A percentile compares a stretch with the other conserved stretches of the same genome.
These are phyloP conservation scores for Beauveria australis DNA, from an alignment of 2,329 filamentous ascomycete genomes.

Conservation along the genomic window DNA sequence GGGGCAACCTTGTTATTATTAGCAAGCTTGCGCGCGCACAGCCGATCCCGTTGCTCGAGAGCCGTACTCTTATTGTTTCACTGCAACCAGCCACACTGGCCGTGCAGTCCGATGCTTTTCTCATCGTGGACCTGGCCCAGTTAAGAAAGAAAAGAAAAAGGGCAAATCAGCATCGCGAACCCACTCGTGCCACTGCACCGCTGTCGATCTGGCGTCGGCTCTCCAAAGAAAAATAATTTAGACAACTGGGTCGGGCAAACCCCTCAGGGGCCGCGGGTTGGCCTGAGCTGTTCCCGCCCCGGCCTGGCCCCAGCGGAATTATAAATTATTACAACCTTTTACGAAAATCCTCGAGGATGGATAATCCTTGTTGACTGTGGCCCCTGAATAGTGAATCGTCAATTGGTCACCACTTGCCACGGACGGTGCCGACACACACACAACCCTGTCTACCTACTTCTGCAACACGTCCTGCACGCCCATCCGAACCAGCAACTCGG, in stretches of 20 bases:
- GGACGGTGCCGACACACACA: no score
- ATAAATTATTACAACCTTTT: neutral
- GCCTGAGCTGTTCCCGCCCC: neutral
- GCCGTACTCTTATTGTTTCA: neutral
- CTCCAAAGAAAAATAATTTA: neutral
- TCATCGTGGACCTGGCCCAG: neutral
- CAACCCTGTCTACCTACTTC: neutral
- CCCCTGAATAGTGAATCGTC: neutral
- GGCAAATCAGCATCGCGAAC: neutral
- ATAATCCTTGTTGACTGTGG: neutral
- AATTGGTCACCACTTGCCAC: neutral
- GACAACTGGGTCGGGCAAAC: neutral
- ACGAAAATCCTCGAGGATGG: neutral
- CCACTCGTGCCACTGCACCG: neutral
- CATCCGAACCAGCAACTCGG: no score
- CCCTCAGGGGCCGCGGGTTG: neutral
- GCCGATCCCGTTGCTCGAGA: no score
- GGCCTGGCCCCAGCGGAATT: neutral
- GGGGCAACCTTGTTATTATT: no score
- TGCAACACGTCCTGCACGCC: neutral
- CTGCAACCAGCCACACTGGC: neutral
- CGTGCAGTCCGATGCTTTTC: neutral
- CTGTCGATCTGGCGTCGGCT: neutral
- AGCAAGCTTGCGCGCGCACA: no score
- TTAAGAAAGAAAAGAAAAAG: neutral